Evolutionary conservation across 768 basidiomycete genomes (phyloP), one percentile per base, ranked within the genome.

Genomic region (Suillus placidus): DNA sequence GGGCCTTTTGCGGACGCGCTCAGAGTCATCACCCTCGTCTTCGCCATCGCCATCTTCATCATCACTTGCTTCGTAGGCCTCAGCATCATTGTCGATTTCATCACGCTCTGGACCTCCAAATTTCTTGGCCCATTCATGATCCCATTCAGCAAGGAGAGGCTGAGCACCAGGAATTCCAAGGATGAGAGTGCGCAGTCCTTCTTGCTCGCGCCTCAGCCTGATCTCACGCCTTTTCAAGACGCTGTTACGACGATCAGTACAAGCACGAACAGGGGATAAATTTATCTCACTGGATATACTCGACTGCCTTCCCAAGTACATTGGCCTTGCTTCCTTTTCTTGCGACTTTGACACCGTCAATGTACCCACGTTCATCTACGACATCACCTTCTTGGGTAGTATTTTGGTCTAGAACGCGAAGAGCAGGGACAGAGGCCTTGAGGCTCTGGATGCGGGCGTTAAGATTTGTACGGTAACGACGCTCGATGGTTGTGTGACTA

Each of bases 311-410:
- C 42, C 91, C 93, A 12, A 96, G 84, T 6, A 96, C 92, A 64
- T 93, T 94, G 3, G 93, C 93, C 73, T 96, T 96, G 78, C 90
- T 92, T 75, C 92, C 92, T 78, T 95, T 96, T 65, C 93, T 84
- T 9, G 94, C 94, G 12, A 94, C 90, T 75, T 91, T 92, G 73
- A 96, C 92, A n/a, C 94, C 94, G 71, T 96, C 94, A 3, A 95
- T 90, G 69, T 90, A 94, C 4, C 94, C 94, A 4, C 93, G 85
- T 43, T 89, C 87, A 67, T 95, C 93, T n/a, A 92, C 86, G 2
- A 85, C 79, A 56, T 76, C 72, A 18, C 80, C 82, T 4, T 83
- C 82, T 38, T 52, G 72, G 66, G 84, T 83, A 60, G 62, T 61
- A 65, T 77, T 77, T 67, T 85, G 83, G 67, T 94, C 92, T 6